Evolutionary conservation across 305 asterid species (phyloP).

Genomic region (Fraxinus platypoda): DNA sequence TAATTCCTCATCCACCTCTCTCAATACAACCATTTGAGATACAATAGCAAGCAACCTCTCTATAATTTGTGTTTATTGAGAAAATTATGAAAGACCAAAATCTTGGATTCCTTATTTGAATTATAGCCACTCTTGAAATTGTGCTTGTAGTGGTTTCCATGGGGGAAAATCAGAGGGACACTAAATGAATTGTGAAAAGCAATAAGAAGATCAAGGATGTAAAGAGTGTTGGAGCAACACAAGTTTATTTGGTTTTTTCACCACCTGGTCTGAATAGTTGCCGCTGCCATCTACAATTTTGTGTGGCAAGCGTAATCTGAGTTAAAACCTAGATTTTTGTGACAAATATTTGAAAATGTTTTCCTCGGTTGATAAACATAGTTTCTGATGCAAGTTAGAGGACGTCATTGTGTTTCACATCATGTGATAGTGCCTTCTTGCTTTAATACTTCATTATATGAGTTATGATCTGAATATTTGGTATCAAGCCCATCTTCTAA

Average conservation of each 20-base stretch:
- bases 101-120: not conserved
- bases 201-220: not conserved
- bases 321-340: not conserved
- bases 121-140: not conserved
- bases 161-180: not conserved
- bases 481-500: not conserved
- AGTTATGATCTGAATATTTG: not conserved
- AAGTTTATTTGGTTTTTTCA: not conserved
- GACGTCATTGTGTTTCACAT: not conserved
- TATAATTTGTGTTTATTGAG: not conserved
- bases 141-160: not conserved
- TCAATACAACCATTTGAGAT: not conserved
- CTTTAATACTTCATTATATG: not conserved
- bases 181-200: not conserved
- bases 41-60: not conserved
- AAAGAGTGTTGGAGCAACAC: not conserved
- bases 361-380: not conserved
- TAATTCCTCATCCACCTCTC: not conserved
- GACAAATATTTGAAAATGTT: not conserved
- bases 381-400: not conserved
- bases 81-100: not conserved
- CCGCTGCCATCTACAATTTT: not conserved
- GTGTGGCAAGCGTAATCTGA: not conserved
- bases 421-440: not conserved
- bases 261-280: not conserved